These are phyloP conservation scores for Penicillium argentinense DNA, from an alignment of 495 filamentous ascomycete species.

Conservation along the genomic window DNA sequence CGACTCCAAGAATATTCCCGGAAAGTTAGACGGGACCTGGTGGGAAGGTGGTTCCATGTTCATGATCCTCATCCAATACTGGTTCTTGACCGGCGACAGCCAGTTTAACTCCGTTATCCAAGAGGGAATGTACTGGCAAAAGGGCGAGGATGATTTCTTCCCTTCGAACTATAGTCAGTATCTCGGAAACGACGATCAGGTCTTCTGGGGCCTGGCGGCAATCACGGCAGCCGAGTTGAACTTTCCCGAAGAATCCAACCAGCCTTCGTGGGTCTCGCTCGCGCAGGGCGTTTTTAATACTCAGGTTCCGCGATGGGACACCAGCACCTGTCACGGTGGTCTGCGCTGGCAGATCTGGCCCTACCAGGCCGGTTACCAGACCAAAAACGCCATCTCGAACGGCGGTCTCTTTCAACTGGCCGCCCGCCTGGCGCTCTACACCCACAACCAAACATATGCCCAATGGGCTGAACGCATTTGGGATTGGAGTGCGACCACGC, in stretches of 20 bases:
- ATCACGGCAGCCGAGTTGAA: conserved; percentile 73
- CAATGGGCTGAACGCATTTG: conserved; percentile 72
- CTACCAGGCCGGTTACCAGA: conserved; percentile 78
- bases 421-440: conserved; percentile 71
- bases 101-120: conserved; percentile 65
- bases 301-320: conserved; percentile 68
- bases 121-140: conserved; percentile 67
- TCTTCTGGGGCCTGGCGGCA: conserved; percentile 76
- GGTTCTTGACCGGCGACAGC: conserved; percentile 70
- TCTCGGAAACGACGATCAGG: conserved; percentile 73
- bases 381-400: conserved; percentile 79
- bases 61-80: conserved; percentile 75
- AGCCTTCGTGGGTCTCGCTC: conserved; percentile 64
- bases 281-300: conserved; percentile 63
- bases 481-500: conserved; percentile 63
- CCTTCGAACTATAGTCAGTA: conserved; percentile 50
- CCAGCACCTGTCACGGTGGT: conserved; percentile 67
- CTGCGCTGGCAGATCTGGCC: conserved; percentile 83
- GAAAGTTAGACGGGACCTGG: conserved; percentile 67
- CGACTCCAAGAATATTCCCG: conserved; percentile 58
- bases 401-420: conserved; percentile 81
- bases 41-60: conserved; percentile 78
- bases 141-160: conserved; percentile 67
- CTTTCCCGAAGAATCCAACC: conserved; percentile 59
- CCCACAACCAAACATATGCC: conserved; percentile 72